Evolutionary conservation across 2,329 filamentous ascomycete species (phyloP).

Genomic region (Bipolaris sorokiniana): DNA sequence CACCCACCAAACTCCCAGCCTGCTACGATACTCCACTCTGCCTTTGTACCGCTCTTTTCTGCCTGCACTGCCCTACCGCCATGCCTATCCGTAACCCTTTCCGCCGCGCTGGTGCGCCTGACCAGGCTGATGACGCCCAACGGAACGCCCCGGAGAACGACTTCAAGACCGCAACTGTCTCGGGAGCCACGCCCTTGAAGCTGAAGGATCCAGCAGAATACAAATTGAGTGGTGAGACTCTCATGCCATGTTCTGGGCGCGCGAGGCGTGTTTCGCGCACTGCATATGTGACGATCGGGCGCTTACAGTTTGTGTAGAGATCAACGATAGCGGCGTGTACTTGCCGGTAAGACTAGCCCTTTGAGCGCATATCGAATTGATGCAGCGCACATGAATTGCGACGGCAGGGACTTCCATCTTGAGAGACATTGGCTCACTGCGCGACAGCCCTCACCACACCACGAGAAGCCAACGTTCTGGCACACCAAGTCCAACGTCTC

Average conservation of each 20-base stretch:
- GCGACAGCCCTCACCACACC: slow-evolving; percentile 75
- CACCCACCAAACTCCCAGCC: slow-evolving; percentile 22
- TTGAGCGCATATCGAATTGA: neutral
- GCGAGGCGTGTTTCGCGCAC: slow-evolving; percentile 9
- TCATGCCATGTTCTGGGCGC: slow-evolving; percentile 11
- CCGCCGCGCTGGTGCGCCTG: slow-evolving; percentile 44
- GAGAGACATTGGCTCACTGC: slow-evolving; percentile 27
- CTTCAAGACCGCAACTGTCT: slow-evolving; percentile 44
- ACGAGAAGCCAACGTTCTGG: slow-evolving; percentile 85
- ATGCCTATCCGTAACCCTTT: slow-evolving; percentile 54
- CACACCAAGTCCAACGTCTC: slow-evolving; percentile 56
- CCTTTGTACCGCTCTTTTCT: slow-evolving; percentile 24
- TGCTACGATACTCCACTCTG: slow-evolving; percentile 26
- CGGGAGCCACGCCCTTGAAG: slow-evolving; percentile 50
- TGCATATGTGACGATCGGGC: slow-evolving; percentile 20
- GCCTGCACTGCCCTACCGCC: slow-evolving; percentile 18
- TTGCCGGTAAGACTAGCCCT: slow-evolving; percentile 70
- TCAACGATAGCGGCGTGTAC: slow-evolving; percentile 94
- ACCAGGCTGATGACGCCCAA: slow-evolving; percentile 41
- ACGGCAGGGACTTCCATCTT: neutral
- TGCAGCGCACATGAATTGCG: slow-evolving; percentile 6
- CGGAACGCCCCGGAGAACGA: slow-evolving; percentile 41
- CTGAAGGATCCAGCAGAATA: slow-evolving; percentile 57
- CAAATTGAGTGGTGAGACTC: slow-evolving; percentile 58
- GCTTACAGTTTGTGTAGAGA: slow-evolving; percentile 65